Evolutionary conservation across 805 yeast species (phyloP), one percentile per base, ranked within the genome.

Genomic region (Starmerella apicola): DNA sequence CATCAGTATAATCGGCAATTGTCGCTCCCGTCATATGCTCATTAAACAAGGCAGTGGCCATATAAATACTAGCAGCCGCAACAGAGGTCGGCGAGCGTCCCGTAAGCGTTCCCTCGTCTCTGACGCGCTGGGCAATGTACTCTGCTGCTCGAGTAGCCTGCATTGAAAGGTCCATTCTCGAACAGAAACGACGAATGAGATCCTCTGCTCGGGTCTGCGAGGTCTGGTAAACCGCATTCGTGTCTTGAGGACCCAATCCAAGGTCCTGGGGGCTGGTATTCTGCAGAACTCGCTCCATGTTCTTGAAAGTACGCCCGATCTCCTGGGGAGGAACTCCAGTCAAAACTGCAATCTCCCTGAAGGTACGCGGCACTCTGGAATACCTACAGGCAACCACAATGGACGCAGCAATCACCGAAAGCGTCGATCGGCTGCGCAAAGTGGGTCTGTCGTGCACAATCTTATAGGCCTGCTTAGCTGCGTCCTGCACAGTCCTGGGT

Each of bases 51-150:
- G 82, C 65, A 3, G 88, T 81, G 5, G 95, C 82, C 81, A 91
- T 78, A 62, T 88, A 91, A 36, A 91, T 88, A 4, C 91, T 94
- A 1, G 96, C 93, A 6, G 97, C 97, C 0, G 97, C 96, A 55
- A 91, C 84, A 27, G 98, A 88, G 39, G 86, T 86, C 22, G 98
- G 98, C 3, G 95, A 82, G 51, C 95, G 73, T 53, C 98, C 97
- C 15, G 94, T 96, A 54, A 91, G 68, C 28, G 88, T 93, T 41
- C 96, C 95, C 46, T 80, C 78, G 46, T 82, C 94, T 56, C 83
- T 81, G 54, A 94, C 84, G 49, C 79, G 71, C 56, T 84, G 76
- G 2, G 96, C 95, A 51, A 91, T 84, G 53, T 79, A 73, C 60
- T 88, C 96, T 2, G 97, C 94, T 8, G 94, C 88, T 46, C 84